Conservation (phyloP, 2,329 filamentous ascomycete genomes). For the Xylaria hypoxylon region DNA sequence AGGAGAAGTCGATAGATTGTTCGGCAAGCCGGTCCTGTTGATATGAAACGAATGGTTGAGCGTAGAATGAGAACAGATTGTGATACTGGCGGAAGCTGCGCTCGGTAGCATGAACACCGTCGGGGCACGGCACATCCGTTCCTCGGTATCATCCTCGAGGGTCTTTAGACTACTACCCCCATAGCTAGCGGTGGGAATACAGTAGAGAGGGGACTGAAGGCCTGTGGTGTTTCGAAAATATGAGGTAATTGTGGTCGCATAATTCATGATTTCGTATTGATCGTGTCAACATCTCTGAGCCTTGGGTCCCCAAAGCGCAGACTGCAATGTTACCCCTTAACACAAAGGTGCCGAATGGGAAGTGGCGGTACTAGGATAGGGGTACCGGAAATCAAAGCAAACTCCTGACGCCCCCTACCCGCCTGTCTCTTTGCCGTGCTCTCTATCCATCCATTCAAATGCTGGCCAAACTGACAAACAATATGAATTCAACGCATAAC, state of each 20-base stretch:
- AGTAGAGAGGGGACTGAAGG: background rate
- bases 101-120: background rate
- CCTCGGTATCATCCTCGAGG: background rate
- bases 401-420: slow-evolving; percentile 16
- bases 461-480: slow-evolving; percentile 13
- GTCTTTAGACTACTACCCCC: background rate
- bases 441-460: slow-evolving; percentile 28
- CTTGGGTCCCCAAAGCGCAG: background rate
- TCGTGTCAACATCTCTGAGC: slow-evolving; percentile 1
- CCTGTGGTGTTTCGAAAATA: background rate
- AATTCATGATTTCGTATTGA: slow-evolving; percentile 27
- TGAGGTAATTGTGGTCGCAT: slow-evolving; percentile 16
- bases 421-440: slow-evolving; percentile 3
- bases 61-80: background rate
- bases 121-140: slow-evolving; percentile 1
- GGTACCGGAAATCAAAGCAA: slow-evolving; percentile 27
- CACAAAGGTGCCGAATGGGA: background rate
- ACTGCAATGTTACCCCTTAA: background rate
- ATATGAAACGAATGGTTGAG: background rate
- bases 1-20: slow-evolving; percentile 1
- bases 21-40: background rate
- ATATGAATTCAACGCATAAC: slow-evolving; percentile 20
- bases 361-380: slow-evolving; percentile 14
- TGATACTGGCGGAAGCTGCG: background rate
- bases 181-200: background rate